phyloP scores from a whole-genome alignment of 2,329 filamentous ascomycete genomes.

The Penicillium sp. region DNA sequence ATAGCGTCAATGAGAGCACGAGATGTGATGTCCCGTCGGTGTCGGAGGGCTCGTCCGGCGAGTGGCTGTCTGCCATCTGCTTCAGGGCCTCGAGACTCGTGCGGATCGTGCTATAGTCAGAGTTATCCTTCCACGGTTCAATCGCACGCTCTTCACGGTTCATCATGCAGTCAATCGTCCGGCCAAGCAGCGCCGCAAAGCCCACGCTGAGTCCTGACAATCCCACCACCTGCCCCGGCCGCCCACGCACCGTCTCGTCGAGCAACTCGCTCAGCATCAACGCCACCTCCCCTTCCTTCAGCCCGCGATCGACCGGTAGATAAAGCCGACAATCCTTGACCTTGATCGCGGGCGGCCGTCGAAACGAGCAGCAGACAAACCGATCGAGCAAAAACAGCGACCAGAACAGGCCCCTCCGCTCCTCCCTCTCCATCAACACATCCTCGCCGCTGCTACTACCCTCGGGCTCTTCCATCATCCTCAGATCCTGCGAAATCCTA shows the following conservation, averaged over 20 bases:
- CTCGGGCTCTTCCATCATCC: constrained; percentile 39
- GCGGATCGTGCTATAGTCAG: constrained; percentile 21
- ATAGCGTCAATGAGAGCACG: constrained; percentile 28
- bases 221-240: constrained; percentile 14
- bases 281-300: neutral
- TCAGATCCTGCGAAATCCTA: constrained; percentile 41
- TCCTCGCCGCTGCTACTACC: constrained; percentile 17
- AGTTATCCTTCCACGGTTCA: constrained; percentile 23
- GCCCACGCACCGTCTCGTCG: neutral
- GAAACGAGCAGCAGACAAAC: constrained; percentile 42
- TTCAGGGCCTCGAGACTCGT: constrained; percentile 24
- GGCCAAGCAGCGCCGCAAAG: constrained; percentile 25
- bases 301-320: constrained; percentile 28
- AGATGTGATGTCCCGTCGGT: constrained; percentile 17
- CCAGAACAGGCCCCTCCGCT: constrained; percentile 45
- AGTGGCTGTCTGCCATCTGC: constrained; percentile 22
- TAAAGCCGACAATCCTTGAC: constrained; percentile 40
- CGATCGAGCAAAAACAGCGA: constrained; percentile 47
- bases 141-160: constrained; percentile 7
- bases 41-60: neutral
- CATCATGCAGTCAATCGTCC: constrained; percentile 29
- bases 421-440: constrained; percentile 32
- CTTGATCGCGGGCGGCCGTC: constrained; percentile 39
- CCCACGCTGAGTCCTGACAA: constrained; percentile 27
- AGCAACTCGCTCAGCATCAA: constrained; percentile 21